Conservation (phyloP, 2,329 filamentous ascomycete species). For the Diplodia mutila region DNA sequence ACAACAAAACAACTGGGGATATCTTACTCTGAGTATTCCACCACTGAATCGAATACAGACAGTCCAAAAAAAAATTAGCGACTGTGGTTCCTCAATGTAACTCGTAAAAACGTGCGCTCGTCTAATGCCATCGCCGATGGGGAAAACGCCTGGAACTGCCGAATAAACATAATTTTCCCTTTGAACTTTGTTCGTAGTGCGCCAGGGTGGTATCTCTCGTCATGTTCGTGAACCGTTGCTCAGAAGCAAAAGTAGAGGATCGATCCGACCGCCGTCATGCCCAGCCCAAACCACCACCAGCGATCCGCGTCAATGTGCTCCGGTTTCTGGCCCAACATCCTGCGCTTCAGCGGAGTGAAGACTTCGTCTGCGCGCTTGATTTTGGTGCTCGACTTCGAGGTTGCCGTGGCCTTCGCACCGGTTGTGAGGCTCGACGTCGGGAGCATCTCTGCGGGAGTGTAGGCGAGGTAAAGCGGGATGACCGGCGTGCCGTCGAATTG, state of each 20-base stretch:
- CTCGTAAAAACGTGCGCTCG: neutral
- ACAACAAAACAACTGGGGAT: neutral
- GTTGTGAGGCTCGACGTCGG: conserved; percentile 64
- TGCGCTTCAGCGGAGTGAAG: conserved; percentile 48
- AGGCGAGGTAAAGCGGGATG: conserved; percentile 69
- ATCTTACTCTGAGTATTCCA: neutral
- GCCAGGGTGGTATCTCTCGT: conserved; percentile 9
- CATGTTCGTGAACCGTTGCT: conserved; percentile 1
- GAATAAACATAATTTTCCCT: neutral
- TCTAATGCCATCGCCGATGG: neutral
- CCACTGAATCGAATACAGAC: neutral
- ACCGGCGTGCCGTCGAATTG: conserved; percentile 66
- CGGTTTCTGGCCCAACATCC: conserved; percentile 39
- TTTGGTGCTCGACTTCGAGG: conserved; percentile 42
- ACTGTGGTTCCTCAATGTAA: neutral
- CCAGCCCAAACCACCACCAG: conserved; percentile 57
- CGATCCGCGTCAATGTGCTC: conserved; percentile 47
- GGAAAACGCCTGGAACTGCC: neutral
- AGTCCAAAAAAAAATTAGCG: neutral
- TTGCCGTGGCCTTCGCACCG: conserved; percentile 40
- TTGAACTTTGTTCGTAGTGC: neutral
- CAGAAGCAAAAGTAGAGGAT: conserved; percentile 53
- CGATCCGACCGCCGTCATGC: conserved; percentile 53
- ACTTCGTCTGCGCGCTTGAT: conserved; percentile 38
- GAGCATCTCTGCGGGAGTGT: conserved; percentile 68